Evolutionary conservation across 495 filamentous ascomycete species (phyloP).

Genomic region (Talaromyces stipitatus): DNA sequence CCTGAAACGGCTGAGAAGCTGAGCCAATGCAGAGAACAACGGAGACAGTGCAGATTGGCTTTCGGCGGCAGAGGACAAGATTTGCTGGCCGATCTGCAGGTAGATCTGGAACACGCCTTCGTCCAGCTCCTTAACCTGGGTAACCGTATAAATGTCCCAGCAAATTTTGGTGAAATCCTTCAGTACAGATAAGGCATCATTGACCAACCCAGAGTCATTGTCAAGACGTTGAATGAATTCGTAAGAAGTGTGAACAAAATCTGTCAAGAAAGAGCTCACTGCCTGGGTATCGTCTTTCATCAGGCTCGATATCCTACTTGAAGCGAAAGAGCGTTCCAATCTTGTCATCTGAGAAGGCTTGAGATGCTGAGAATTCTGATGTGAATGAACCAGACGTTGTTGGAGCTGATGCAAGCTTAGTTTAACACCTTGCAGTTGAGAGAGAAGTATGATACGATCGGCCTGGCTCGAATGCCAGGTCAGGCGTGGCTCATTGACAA

Average conservation of each 20-base stretch:
- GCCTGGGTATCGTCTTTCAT: slow-evolving; percentile 59
- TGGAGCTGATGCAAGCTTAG: slow-evolving; percentile 30
- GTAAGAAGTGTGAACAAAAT: slow-evolving; percentile 33
- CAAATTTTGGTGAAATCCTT: slow-evolving; percentile 47
- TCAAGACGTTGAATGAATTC: slow-evolving; percentile 31
- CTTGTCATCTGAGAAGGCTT: slow-evolving; percentile 59
- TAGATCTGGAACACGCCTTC: slow-evolving; percentile 51
- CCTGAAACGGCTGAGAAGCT: slow-evolving; percentile 38
- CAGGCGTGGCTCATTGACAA: slow-evolving; percentile 34
- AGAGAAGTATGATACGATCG: slow-evolving; percentile 21
- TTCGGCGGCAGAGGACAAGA: slow-evolving; percentile 23
- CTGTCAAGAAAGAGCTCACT: slow-evolving; percentile 36
- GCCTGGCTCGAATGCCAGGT: slow-evolving; percentile 15
- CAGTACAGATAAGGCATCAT: slow-evolving; percentile 26
- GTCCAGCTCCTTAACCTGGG: slow-evolving; percentile 36
- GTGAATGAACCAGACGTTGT: slow-evolving; percentile 25
- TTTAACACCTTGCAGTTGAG: slow-evolving; percentile 33
- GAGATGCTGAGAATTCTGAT: slow-evolving; percentile 28
- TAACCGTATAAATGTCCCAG: slow-evolving; percentile 47
- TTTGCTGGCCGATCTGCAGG: slow-evolving; percentile 33
- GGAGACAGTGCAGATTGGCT: slow-evolving; percentile 17
- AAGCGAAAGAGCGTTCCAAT: slow-evolving; percentile 59
- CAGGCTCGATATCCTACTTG: slow-evolving; percentile 47
- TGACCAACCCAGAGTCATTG: slow-evolving; percentile 15
- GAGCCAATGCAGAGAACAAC: slow-evolving; percentile 28